Base-by-base conservation (phyloP, 169 alveolate species). In the Blepharisma undulans region DNA sequence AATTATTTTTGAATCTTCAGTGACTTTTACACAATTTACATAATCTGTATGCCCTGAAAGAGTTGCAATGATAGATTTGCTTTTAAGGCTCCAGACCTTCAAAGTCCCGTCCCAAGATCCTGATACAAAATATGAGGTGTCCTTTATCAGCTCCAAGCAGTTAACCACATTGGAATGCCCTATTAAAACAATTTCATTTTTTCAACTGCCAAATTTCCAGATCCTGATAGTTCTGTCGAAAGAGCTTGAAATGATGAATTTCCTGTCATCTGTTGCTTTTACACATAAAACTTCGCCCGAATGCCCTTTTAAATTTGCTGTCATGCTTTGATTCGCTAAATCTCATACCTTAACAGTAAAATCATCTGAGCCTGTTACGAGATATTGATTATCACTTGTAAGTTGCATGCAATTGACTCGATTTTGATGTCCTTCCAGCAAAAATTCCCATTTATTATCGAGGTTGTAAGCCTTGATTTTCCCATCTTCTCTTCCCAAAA, bases 201-300 rank as follows among this genome's bases (percentile, higher is more conserved):
- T 29, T 18, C 66, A 48, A 18, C 14, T 18, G 14, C 66, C 66
- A 48, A 97, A 94, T 92, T 98, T 99, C 99, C 99, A 98, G 18
- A 98, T 94, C 88, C 98, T 93, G 72, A 98, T 92, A 6, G 99
- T 98, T 86, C 97, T 96, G 92, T 99, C 99, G 93, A 98, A 99
- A 76, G 99, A 96, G 84, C 96, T 95, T 6, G 99, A 97, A 34
- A 98, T 92, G 18, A 98, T 84, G 72, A 97, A 93, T 32, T 78
- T 32, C 8, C 34, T 29, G 30, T 32, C 60, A 29, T 78, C 86
- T 29, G 60, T 32, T 27, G 30, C 18, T 12, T 32, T 29, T 2
- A 14, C 86, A 78, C 71, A 27, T 34, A 27, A 78, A 78, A 78
- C 86, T 29, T 27, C 34, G 7, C 60, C 60, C 10, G 86, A 29